A percentile compares a stretch with the other conserved stretches of the same genome.
phyloP scores from a whole-genome alignment of 345 rosid genomes.

The Camelina neglecta region DNA sequence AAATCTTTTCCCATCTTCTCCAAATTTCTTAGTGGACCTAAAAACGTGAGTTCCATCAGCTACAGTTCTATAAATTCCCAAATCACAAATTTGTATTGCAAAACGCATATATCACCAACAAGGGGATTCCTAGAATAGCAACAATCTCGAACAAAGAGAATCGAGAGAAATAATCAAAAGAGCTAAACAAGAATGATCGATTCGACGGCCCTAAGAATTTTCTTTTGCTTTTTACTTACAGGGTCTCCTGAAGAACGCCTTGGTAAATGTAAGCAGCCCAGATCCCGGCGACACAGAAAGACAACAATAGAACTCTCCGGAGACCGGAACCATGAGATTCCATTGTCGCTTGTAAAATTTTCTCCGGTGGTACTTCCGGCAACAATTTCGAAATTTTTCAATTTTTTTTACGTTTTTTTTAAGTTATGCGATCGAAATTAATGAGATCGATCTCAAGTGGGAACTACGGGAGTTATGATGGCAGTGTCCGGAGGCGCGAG shows the following conservation, averaged over 20 bases:
- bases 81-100: conserved; percentile 10
- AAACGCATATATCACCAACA: neutral
- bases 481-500: conserved; percentile 43
- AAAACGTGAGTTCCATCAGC: neutral
- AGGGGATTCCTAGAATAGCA: conserved; percentile 6
- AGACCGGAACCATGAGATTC: conserved; percentile 75
- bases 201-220: neutral
- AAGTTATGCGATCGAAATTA: conserved; percentile 26
- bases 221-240: conserved; percentile 52
- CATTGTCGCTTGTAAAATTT: conserved; percentile 39
- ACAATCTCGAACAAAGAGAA: conserved; percentile 14
- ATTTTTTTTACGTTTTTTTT: neutral
- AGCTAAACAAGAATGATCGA: neutral
- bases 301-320: conserved; percentile 67
- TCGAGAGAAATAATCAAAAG: neutral
- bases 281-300: conserved; percentile 92
- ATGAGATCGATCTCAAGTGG: conserved; percentile 29
- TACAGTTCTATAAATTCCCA: conserved; percentile 8
- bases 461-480: conserved; percentile 21
- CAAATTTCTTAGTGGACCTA: conserved; percentile 95
- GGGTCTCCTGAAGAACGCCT: conserved; percentile 92
- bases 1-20: conserved; percentile 85
- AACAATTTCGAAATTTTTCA: neutral
- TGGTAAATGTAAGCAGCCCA: conserved; percentile 98
- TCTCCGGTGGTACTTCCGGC: conserved; percentile 35